phyloP scores from a whole-genome alignment of 768 basidiomycete genomes.

The Collybia sp. region DNA sequence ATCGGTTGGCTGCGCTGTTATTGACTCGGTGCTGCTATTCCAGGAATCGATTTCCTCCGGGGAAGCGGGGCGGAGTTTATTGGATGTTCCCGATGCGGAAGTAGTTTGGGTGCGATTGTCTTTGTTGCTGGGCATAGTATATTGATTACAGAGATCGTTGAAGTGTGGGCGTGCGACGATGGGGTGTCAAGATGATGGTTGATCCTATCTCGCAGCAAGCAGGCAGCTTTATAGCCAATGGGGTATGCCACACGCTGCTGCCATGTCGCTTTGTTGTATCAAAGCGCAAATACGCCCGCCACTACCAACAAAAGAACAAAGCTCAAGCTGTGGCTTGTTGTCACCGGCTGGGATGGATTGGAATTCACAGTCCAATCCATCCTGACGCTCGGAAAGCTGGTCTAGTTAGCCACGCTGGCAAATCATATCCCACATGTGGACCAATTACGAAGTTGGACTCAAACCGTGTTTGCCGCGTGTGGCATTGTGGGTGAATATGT shows the following conservation, averaged over 20 bases:
- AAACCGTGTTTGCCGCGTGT: no score
- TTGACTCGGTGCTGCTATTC: slow-evolving; percentile 27
- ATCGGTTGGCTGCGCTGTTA: slow-evolving; percentile 27
- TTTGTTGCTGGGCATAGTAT: neutral
- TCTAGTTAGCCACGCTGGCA: no score
- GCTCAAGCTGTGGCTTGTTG: no score
- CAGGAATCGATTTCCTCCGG: slow-evolving; percentile 29
- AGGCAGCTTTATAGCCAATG: slow-evolving; percentile 11
- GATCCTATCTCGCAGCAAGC: neutral
- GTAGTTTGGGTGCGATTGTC: neutral
- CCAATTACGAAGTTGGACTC: no score
- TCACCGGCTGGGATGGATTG: no score
- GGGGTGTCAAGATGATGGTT: neutral
- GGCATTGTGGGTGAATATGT: no score
- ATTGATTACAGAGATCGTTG: neutral
- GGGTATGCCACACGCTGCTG: slow-evolving; percentile 15
- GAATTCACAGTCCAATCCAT: no score
- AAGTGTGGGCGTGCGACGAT: neutral
- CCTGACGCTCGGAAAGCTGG: no score
- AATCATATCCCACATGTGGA: no score
- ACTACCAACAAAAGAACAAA: no score
- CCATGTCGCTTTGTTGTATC: slow-evolving; percentile 18
- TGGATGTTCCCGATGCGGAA: slow-evolving; percentile 4
- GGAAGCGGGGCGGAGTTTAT: slow-evolving; percentile 25
- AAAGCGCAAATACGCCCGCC: slow-evolving; percentile 4